Evolutionary conservation across 176 grass and related monocot genomes (phyloP).

Genomic region (Cenchrus purpureus): DNA sequence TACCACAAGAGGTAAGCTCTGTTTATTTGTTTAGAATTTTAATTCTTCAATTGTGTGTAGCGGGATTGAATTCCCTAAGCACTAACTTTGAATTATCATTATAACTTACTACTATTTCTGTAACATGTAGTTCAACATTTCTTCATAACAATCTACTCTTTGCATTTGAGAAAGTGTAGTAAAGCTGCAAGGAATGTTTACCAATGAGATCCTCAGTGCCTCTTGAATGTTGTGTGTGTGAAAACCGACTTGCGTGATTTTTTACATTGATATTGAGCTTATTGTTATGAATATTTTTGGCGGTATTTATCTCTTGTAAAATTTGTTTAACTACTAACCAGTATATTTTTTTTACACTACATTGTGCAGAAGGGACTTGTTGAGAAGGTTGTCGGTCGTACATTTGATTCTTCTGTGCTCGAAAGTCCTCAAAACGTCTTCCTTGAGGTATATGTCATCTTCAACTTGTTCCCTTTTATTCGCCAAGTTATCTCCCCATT

Average conservation of each 20-base stretch:
- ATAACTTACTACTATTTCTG: not conserved
- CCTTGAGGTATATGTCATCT: conserved; percentile 58
- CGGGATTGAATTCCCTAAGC: conserved; percentile 14
- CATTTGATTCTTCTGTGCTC: conserved; percentile 64
- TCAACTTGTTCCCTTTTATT: conserved; percentile 7
- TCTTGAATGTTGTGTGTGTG: not conserved
- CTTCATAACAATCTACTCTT: not conserved
- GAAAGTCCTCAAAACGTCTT: conserved; percentile 61
- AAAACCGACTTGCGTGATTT: not conserved
- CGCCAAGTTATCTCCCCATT: not conserved
- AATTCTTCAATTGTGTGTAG: conserved; percentile 7
- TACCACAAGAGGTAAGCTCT: conserved; percentile 63
- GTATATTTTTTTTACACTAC: not conserved
- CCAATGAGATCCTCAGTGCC: not conserved
- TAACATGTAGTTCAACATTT: conserved; percentile 4
- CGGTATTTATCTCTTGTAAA: not conserved
- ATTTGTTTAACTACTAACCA: conserved; percentile 23
- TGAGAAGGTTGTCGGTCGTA: conserved; percentile 78
- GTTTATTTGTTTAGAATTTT: conserved; percentile 18
- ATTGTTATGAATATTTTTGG: not conserved
- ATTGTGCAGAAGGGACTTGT: conserved; percentile 58
- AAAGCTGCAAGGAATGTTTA: not conserved
- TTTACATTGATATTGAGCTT: not conserved
- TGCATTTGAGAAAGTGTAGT: not conserved
- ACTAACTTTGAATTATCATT: not conserved